Evolutionary conservation across 345 rosid genomes (phyloP), one percentile per base, ranked within the genome.

Genomic region (Psidium friedrichsthalianum): DNA sequence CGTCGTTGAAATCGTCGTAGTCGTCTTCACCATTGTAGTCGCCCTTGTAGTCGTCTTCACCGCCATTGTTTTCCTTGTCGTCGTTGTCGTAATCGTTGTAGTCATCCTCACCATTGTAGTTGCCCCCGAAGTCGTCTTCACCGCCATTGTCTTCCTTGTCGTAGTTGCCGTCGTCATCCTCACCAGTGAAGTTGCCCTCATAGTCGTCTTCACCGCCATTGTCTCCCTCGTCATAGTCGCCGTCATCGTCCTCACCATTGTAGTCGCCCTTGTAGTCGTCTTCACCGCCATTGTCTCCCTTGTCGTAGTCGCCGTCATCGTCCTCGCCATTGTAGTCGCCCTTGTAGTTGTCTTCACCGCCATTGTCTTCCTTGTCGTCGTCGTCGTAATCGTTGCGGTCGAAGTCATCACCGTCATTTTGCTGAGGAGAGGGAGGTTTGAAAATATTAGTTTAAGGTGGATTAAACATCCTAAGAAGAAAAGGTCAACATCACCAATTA

Each of bases 251-350:
- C 54, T 49, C 56, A 3, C 54, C 11, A 14, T 44, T 32, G 32
- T 51, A 51, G 44, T 42, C 44, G 10, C 40, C 83, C 22, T 27
- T 42, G 44, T 86, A 90, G 3, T 86, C 86, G 24, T 89, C 94
- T 8, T 90, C 92, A 7, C 86, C 92, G 16, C 88, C 92, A 6
- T 88, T 93, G 2, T 87, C 98, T 2, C 91, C 11, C 57, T 20
- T 18, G 57, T 55, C 10, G 11, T 8, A 4, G 21, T 20, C 57
- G 11, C 11, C 10, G 2, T 55, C 57, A 3, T 8, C 3, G 24
- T 6, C 1, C n/a, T n/a, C n/a, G n/a, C n/a, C n/a, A 36, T 36
- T 36, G 51, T 47, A 47, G 7, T 24, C 40, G 18, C 40, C 83
- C 22, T 27, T 42, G 57, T 86, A 90, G 3, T 86, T 86, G 24